Evolutionary conservation across 129 eudicot genomes (phyloP).

Genomic region (Scalesia atractyloides): DNA sequence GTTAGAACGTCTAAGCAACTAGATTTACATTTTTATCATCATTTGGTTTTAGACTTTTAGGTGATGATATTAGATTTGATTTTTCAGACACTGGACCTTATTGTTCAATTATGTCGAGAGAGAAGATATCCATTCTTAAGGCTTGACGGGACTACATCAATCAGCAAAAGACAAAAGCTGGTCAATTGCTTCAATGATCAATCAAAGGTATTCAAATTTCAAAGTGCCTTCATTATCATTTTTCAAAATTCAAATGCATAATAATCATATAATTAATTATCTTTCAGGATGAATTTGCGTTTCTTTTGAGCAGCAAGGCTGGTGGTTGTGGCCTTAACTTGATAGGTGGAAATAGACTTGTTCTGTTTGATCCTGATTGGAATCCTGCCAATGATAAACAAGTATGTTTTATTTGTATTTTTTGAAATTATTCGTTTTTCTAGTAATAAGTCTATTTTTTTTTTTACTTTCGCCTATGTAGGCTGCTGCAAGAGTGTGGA

Average conservation of each 20-base stretch:
- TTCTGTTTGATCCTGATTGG: constrained; percentile 99
- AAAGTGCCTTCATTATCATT: background rate
- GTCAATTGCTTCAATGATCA: constrained; percentile 91
- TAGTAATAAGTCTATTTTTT: background rate
- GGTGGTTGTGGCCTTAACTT: constrained; percentile 99
- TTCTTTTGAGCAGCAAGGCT: constrained; percentile 99
- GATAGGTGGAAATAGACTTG: constrained; percentile 96
- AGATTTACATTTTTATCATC: constrained; percentile 11
- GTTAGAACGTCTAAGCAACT: background rate
- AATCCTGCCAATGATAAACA: constrained; percentile 99
- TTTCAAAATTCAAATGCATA: background rate
- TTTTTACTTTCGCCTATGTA: constrained; percentile 26
- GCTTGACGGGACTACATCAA: constrained; percentile 97
- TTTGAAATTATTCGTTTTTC: background rate
- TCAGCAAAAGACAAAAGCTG: constrained; percentile 96
- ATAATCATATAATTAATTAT: constrained; percentile 2
- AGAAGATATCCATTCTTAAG: constrained; percentile 91
- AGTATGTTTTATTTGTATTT: constrained; percentile 35
- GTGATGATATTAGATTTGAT: constrained; percentile 19
- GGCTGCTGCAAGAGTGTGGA: constrained; percentile 99
- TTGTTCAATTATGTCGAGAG: constrained; percentile 97
- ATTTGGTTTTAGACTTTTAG: constrained; percentile 23
- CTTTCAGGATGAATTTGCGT: constrained; percentile 96
- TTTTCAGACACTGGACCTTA: constrained; percentile 91
- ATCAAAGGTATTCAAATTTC: constrained; percentile 54